phyloP scores from a whole-genome alignment of 768 basidiomycete genomes.

The Lentinula lateritia region DNA sequence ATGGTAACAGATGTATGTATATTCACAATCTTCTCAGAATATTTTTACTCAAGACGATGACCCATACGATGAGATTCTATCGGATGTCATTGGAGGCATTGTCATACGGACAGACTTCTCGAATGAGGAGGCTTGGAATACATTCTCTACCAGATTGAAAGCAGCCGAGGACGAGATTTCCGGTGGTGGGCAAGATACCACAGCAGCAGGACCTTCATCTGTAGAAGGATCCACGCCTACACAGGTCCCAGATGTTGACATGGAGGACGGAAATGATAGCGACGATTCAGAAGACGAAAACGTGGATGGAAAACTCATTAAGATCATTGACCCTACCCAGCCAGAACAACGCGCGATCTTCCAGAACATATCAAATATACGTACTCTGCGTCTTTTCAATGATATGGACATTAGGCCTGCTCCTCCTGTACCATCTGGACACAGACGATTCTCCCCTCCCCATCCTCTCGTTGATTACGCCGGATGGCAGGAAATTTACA shows the following conservation, averaged over 20 bases:
- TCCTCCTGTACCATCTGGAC: constrained; percentile 39
- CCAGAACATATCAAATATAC: constrained; percentile 54
- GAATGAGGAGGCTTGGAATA: constrained; percentile 59
- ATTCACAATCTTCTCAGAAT: constrained; percentile 4
- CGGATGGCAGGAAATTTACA: constrained; percentile 72
- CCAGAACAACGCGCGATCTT: constrained; percentile 37
- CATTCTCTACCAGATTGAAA: constrained; percentile 44
- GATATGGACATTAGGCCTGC: constrained; percentile 61
- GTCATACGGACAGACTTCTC: constrained; percentile 72
- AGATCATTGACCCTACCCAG: constrained; percentile 41
- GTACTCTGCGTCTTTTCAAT: constrained; percentile 62
- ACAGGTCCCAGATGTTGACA: constrained; percentile 13
- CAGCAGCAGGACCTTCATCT: constrained; percentile 11
- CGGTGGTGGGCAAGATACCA: constrained; percentile 18
- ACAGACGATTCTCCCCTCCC: constrained; percentile 39
- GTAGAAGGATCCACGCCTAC: background rate
- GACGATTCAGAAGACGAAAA: constrained; percentile 23
- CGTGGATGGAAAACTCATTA: constrained; percentile 35
- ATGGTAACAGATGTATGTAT: background rate
- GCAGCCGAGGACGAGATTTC: constrained; percentile 55
- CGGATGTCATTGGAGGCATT: constrained; percentile 50
- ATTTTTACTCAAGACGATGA: constrained; percentile 39
- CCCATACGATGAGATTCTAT: constrained; percentile 42
- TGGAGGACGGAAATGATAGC: constrained; percentile 28
- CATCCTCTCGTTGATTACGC: constrained; percentile 57